Conservation (phyloP, 2,329 filamentous ascomycete species). For the Fusarium graminum region DNA sequence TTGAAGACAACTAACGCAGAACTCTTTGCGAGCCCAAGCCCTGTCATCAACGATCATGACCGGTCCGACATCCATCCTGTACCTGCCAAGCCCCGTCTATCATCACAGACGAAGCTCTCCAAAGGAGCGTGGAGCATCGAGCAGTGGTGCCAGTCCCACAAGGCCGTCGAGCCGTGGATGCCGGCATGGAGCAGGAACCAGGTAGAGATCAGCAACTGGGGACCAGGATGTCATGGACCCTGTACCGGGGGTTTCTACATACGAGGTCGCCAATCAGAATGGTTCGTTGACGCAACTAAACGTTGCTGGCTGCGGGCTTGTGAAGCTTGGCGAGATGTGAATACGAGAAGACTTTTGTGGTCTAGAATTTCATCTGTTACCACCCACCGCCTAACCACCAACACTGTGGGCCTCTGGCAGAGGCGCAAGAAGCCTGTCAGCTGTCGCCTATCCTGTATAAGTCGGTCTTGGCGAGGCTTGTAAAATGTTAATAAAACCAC, state of each 20-base stretch:
- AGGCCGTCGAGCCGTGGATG: conserved; percentile 16
- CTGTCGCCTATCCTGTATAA: conserved; percentile 15
- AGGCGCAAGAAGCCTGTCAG: conserved; percentile 20
- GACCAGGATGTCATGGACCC: conserved; percentile 20
- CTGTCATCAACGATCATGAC: conserved; percentile 14
- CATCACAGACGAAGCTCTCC: conserved; percentile 24
- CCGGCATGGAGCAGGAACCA: conserved; percentile 2
- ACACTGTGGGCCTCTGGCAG: conserved; percentile 4
- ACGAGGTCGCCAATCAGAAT: conserved; percentile 25
- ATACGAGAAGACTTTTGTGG: conserved; percentile 26
- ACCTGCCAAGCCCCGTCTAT: conserved; percentile 23
- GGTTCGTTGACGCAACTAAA: conserved; percentile 5
- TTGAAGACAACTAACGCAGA: conserved; percentile 5
- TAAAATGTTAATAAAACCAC: neutral
- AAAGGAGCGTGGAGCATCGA: conserved; percentile 9
- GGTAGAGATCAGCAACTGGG: conserved; percentile 30
- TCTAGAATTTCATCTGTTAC: conserved; percentile 25
- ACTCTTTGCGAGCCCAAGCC: conserved; percentile 1
- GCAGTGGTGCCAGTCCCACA: conserved; percentile 20
- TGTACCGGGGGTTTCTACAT: conserved; percentile 28
- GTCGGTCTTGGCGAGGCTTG: conserved; percentile 10
- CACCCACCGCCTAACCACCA: conserved; percentile 11
- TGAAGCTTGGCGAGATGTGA: conserved; percentile 24
- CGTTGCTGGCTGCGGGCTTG: neutral
- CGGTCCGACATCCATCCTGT: conserved; percentile 1